These are phyloP conservation scores for Ophiobolus disseminans DNA, from an alignment of 2,329 filamentous ascomycete species.

Conservation along the genomic window DNA sequence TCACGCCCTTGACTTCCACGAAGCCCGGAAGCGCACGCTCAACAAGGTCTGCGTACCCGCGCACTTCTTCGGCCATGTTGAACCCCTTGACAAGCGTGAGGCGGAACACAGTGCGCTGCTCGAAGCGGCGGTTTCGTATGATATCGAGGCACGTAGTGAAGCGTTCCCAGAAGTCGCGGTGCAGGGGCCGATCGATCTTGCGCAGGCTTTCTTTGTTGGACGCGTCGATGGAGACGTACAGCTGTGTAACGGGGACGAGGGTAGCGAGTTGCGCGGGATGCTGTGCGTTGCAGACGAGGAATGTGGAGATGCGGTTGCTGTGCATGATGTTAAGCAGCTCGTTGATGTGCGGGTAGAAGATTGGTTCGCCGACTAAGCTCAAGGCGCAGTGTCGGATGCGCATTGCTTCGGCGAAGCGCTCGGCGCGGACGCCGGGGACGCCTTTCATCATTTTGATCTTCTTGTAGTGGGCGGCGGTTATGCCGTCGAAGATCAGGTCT, in stretches of 20 bases:
- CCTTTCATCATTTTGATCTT: constrained; percentile 98
- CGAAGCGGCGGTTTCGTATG: constrained; percentile 78
- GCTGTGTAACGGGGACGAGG: constrained; percentile 85
- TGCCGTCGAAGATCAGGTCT: constrained; percentile 85
- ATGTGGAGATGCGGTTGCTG: constrained; percentile 84
- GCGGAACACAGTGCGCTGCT: constrained; percentile 91
- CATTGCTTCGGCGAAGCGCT: constrained; percentile 92
- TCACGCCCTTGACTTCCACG: constrained; percentile 95
- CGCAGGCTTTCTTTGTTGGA: constrained; percentile 86
- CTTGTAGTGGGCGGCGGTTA: constrained; percentile 90
- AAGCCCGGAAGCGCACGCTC: constrained; percentile 88
- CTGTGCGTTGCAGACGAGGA: constrained; percentile 96
- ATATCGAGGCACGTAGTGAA: constrained; percentile 93
- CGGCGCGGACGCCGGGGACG: constrained; percentile 88
- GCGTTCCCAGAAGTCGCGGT: constrained; percentile 97
- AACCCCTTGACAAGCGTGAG: constrained; percentile 97
- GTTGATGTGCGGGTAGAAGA: constrained; percentile 98
- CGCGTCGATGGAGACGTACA: constrained; percentile 96
- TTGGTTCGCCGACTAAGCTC: constrained; percentile 93
- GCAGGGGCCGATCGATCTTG: constrained; percentile 88
- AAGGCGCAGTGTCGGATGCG: constrained; percentile 91
- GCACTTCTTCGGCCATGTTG: constrained; percentile 92
- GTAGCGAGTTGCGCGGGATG: constrained; percentile 88
- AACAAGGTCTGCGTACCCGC: constrained; percentile 88
- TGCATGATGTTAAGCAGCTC: constrained; percentile 86